Base-by-base conservation (phyloP, 768 basidiomycete genomes). In the Leccinum disarticulatum region DNA sequence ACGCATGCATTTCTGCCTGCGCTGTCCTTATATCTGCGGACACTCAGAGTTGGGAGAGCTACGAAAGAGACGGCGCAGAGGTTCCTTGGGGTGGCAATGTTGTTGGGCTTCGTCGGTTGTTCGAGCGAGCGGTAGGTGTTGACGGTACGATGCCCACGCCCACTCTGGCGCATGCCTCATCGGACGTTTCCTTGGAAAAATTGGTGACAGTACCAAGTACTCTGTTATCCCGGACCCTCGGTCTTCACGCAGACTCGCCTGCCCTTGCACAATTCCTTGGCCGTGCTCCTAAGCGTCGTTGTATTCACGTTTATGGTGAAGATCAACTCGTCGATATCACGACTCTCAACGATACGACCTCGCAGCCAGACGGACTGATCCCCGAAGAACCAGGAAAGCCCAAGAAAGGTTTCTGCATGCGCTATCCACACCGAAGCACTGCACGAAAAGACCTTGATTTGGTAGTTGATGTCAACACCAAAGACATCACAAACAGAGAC, bases 251-350 rank as follows among this genome's bases (percentile, higher is more conserved):
- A n/a, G 82, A 83, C 56, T 78, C 81, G 8, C 79, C 82, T 28
- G 78, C 79, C 1, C 75, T 83, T 19, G 81, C 81, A 13, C 79
- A 74, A 6, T 83, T 83, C 65, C 76, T 83, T 33, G 81, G 82
- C 8, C 76, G 77, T 55, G 69, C 70, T 17, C 73, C 78, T 0
- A 78, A 75, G 65, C 75, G 75, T 51, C 76, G 80, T 28, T 69
- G 71, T 22, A 79, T 83, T 58, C 71, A 77, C 35, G 73, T 73
- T 10, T 68, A 74, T 38, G 68, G 68, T 52, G 73, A 77, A 38
- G 70, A 73, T 46, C 69, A 68, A 19, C 27, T 61, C 1, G 69
- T 79, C 33, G 74, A 80, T 55, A 72, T 82, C 30, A 60, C 67
- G 3, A 59, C 65, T 17, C 48, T 59, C 0, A 69, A 66, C 6